Evolutionary conservation across 495 filamentous ascomycete genomes (phyloP).

Genomic region (Schizothecium vesticola): DNA sequence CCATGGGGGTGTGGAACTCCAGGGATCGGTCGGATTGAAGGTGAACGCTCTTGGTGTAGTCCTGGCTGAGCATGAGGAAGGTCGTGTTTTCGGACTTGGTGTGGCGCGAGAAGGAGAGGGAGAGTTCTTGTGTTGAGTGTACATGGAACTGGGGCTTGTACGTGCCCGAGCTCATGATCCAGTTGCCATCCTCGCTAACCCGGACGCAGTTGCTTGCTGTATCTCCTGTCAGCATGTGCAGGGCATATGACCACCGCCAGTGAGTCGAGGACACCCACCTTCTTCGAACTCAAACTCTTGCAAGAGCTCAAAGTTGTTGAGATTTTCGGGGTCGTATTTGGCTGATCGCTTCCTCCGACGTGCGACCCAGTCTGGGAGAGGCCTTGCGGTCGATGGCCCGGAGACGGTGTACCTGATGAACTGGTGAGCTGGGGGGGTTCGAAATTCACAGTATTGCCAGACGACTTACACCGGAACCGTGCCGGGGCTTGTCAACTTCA

Average conservation of each 20-base stretch:
- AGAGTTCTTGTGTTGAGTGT: slow-evolving; percentile 87
- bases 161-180: slow-evolving; percentile 93
- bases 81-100: slow-evolving; percentile 91
- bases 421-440: not conserved
- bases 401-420: slow-evolving; percentile 67
- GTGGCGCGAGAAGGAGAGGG: slow-evolving; percentile 87
- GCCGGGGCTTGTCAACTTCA: slow-evolving; percentile 87
- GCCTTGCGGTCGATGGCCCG: slow-evolving; percentile 81
- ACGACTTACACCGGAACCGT: slow-evolving; percentile 69
- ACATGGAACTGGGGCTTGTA: slow-evolving; percentile 97
- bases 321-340: slow-evolving; percentile 88
- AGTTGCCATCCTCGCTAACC: slow-evolving; percentile 93
- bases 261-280: slow-evolving; percentile 13
- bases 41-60: slow-evolving; percentile 93
- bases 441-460: not conserved
- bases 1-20: slow-evolving; percentile 88
- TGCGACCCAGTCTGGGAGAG: slow-evolving; percentile 91
- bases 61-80: slow-evolving; percentile 84
- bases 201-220: slow-evolving; percentile 81
- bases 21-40: slow-evolving; percentile 86
- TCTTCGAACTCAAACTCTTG: slow-evolving; percentile 99
- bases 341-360: slow-evolving; percentile 86
- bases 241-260: no score
- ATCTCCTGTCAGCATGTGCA: not conserved
- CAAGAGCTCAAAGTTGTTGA: slow-evolving; percentile 87